Evolutionary conservation across 768 basidiomycete genomes (phyloP), one percentile per base, ranked within the genome.

Genomic region (Chiua virens): DNA sequence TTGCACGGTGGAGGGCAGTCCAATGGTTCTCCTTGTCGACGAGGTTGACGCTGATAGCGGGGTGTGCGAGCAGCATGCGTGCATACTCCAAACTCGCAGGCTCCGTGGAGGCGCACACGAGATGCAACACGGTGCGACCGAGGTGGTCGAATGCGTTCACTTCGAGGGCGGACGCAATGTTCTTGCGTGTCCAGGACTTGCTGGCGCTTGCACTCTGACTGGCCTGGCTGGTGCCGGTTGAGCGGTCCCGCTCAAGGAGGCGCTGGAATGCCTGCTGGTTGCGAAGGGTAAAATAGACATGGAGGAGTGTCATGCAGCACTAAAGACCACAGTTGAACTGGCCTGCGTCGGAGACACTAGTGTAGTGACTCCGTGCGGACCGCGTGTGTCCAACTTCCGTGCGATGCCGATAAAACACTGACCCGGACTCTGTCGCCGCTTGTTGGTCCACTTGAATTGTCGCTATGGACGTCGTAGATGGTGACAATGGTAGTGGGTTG

Each of bases 1-100:
- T 68, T 2, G 91, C 91, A 42, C 93, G 75, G 62, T 99, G 96
- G 20, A 98, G 73, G 8, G 95, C 81, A 1, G 92, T 96, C 89
- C 93, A 98, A 50, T 86, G 87, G 50, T 82, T 90, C 75, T 98
- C 96, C 47, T 66, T 66, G 68, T 99, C 96, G 37, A 74, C 72
- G 8, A 88, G 51, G 59, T 98, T 98, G 58, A 92, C 82, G 50
- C 89, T 86, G 66, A 94, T 75, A 21, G 74, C 70, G 2, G 91
- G 83, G 56, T 92, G 87, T 17, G 80, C 79, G 45, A 98, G 78
- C 6, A 98, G 74, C 48, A 89, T 73, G 45, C 83, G 77, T 37
- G 90, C 81, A 65, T 88, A 98, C 59, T 92, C 88, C 57, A 90
- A 67, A 41, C 82, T 79, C n/a, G 72, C 68, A 2, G 75, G 66